phyloP scores from a whole-genome alignment of 148 eudicot genomes.

The Fagopyrum esculentum region DNA sequence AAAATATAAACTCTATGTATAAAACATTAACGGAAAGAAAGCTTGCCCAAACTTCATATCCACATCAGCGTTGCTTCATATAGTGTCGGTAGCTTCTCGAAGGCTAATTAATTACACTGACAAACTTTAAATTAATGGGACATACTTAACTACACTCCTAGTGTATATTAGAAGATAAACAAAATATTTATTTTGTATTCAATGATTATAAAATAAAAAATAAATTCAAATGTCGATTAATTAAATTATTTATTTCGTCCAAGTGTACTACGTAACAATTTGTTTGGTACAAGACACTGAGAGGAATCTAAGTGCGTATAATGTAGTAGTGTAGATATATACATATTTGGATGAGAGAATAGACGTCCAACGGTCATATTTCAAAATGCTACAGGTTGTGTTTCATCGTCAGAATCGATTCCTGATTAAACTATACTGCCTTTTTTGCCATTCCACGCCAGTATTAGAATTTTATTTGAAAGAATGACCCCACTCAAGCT shows the following conservation, averaged over 20 bases:
- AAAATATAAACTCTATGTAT: no score
- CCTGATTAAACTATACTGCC: no score
- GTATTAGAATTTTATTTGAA: no score
- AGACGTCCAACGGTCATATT: slow-evolving; percentile 1
- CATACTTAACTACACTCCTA: no score
- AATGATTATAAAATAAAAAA: not conserved
- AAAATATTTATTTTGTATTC: not conserved
- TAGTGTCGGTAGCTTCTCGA: no score
- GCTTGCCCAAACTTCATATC: no score
- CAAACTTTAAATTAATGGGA: not conserved
- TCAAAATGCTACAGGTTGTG: not conserved
- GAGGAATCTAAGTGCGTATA: not conserved
- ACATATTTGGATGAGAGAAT: not conserved
- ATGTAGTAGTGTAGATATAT: not conserved
- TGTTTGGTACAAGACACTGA: slow-evolving; percentile 2
- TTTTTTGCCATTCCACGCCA: no score
- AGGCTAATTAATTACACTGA: not conserved
- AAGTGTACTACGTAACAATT: not conserved
- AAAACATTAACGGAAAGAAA: no score
- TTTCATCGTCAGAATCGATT: no score
- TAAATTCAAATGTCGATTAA: not conserved
- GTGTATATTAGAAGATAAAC: no score
- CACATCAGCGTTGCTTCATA: no score
- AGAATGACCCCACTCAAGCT: no score
- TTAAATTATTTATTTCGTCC: not conserved